Conservation (phyloP, 1,284 basidiomycete species). For the Cutaneotrichosporon dermatis region DNA sequence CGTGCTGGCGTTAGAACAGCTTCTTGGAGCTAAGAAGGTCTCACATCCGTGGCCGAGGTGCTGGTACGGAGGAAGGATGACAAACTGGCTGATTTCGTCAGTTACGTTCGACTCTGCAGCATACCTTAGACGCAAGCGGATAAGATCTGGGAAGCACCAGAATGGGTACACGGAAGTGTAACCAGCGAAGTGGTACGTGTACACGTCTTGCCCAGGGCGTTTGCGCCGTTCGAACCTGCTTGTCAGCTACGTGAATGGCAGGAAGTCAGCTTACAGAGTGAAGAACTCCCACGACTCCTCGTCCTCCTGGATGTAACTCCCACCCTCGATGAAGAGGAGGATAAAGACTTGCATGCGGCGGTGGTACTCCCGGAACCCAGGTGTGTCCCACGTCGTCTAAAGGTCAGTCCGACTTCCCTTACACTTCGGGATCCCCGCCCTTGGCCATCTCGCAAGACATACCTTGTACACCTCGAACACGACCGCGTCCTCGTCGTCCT, state of each 20-base stretch:
- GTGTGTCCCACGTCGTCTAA: conserved; percentile 76
- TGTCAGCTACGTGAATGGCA: conserved; percentile 47
- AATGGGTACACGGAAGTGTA: conserved; percentile 90
- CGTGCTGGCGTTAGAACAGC: conserved; percentile 49
- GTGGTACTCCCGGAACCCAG: conserved; percentile 88
- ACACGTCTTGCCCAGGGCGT: conserved; percentile 47
- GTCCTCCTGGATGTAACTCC: conserved; percentile 83
- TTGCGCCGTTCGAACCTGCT: conserved; percentile 69
- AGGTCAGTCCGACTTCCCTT: no score
- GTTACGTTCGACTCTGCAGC: no score
- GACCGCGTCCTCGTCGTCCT: conserved; percentile 59
- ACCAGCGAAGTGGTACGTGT: conserved; percentile 82
- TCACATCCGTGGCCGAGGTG: conserved; percentile 73
- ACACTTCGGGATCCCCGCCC: no score
- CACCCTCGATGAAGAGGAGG: conserved; percentile 89
- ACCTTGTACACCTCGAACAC: conserved; percentile 84
- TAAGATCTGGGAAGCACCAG: conserved; percentile 84
- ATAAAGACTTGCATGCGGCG: conserved; percentile 93
- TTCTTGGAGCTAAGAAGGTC: no score
- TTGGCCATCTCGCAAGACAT: conserved; percentile 35
- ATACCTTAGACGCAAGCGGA: conserved; percentile 63
- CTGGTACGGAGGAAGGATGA: conserved; percentile 88
- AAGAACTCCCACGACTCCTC: conserved; percentile 86
- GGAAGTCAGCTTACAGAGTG: conserved; percentile 58
- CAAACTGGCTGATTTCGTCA: conserved; percentile 68